phyloP scores from a whole-genome alignment of 768 basidiomycete genomes.

The Lentinula boryana region DNA sequence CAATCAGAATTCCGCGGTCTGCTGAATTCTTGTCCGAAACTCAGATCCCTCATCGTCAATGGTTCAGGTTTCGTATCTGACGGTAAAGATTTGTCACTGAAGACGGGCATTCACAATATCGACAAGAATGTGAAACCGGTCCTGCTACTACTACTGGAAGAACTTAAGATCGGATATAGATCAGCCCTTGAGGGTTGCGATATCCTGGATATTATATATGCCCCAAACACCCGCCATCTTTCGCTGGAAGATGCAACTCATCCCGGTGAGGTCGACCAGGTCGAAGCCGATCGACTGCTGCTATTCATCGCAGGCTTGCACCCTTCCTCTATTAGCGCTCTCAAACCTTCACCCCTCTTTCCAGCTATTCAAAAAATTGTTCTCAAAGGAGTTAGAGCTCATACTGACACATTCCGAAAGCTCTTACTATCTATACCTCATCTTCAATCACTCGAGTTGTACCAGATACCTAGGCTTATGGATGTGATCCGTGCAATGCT shows the following conservation, averaged over 20 bases:
- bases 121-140: slow-evolving; percentile 22
- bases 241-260: slow-evolving; percentile 40
- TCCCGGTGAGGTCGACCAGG: slow-evolving; percentile 30
- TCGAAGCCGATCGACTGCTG: slow-evolving; percentile 34
- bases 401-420: not conserved
- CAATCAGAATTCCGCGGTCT: slow-evolving; percentile 35
- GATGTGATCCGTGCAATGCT: not conserved
- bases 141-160: slow-evolving; percentile 29
- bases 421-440: not conserved
- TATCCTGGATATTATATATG: slow-evolving; percentile 34
- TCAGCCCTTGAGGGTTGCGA: slow-evolving; percentile 28
- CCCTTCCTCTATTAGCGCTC: not conserved
- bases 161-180: slow-evolving; percentile 40
- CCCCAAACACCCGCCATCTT: slow-evolving; percentile 30
- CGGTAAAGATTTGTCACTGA: not conserved
- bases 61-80: slow-evolving; percentile 32
- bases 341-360: not conserved
- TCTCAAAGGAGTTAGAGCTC: not conserved
- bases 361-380: not conserved
- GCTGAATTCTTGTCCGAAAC: slow-evolving; percentile 31
- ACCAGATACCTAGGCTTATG: not conserved
- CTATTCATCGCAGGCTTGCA: slow-evolving; percentile 21
- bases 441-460: not conserved
- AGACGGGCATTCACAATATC: slow-evolving; percentile 4
- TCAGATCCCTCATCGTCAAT: slow-evolving; percentile 38